Conservation (phyloP, 1,284 basidiomycete species). For the Ustilago loliicola region DNA sequence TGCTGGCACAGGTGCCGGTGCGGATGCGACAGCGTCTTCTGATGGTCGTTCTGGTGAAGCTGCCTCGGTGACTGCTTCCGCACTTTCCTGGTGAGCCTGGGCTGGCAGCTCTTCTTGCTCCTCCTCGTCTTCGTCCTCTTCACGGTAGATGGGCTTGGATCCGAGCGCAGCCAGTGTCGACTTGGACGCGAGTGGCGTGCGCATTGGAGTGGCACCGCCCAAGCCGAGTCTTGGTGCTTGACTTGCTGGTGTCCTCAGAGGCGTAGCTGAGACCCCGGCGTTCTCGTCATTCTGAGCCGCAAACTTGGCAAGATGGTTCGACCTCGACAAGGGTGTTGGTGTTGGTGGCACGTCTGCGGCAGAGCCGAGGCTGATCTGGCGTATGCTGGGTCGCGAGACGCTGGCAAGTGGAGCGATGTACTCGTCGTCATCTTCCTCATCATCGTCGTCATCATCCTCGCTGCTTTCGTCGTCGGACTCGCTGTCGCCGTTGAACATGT, state of each 20-base stretch:
- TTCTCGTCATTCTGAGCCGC: constrained; percentile 54
- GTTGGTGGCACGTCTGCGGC: constrained; percentile 52
- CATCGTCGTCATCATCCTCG: constrained; percentile 49
- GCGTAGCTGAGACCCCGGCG: constrained; percentile 44
- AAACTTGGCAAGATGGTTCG: constrained; percentile 18
- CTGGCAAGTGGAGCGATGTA: constrained; percentile 36
- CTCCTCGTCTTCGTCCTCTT: constrained; percentile 57
- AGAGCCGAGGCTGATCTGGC: constrained; percentile 31
- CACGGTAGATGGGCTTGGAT: constrained; percentile 36
- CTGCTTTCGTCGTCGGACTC: constrained; percentile 47
- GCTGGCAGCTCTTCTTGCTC: constrained; percentile 18
- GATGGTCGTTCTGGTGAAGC: not conserved
- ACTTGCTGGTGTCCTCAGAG: constrained; percentile 34
- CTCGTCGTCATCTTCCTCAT: constrained; percentile 43
- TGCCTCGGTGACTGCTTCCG: not conserved
- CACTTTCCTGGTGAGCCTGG: not conserved
- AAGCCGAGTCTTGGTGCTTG: constrained; percentile 22
- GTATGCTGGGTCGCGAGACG: constrained; percentile 19
- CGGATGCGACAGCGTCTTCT: not conserved
- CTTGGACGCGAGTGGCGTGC: constrained; percentile 41
- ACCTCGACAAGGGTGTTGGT: constrained; percentile 48
- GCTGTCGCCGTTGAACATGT: constrained; percentile 67
- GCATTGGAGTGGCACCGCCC: constrained; percentile 49
- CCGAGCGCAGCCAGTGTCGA: constrained; percentile 24
- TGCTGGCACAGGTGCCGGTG: constrained; percentile 22